phyloP scores from a whole-genome alignment of 352 stramenopile species.

The Phytopythium oedochilum region DNA sequence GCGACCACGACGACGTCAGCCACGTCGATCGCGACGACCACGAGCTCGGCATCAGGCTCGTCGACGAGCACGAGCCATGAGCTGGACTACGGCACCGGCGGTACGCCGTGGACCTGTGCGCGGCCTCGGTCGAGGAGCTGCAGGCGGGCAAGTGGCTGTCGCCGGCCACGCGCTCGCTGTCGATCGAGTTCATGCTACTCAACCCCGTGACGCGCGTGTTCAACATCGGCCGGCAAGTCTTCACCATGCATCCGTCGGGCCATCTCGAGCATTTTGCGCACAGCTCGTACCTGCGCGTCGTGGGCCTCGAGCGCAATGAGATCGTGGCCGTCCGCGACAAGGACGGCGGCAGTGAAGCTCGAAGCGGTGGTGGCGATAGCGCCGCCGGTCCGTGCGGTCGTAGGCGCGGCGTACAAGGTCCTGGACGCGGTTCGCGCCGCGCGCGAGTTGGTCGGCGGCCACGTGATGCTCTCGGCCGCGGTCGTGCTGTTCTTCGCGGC shows the following conservation, averaged over 20 bases:
- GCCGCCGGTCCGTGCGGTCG: neutral
- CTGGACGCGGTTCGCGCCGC: conserved; percentile 10
- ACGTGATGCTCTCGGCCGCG: conserved; percentile 59
- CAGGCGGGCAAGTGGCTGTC: conserved; percentile 72
- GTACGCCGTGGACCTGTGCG: conserved; percentile 72
- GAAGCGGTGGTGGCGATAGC: neutral
- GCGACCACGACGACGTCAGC: conserved; percentile 3
- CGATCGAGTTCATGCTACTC: conserved; percentile 83
- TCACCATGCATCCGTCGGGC: conserved; percentile 73
- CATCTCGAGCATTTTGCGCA: conserved; percentile 81
- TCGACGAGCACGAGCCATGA: neutral
- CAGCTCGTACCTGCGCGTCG: conserved; percentile 75
- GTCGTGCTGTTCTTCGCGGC: conserved; percentile 72
- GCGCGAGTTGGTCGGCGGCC: conserved; percentile 40
- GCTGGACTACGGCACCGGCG: conserved; percentile 51
- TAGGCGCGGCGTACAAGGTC: neutral
- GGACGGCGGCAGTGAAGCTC: neutral
- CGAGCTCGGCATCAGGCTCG: neutral
- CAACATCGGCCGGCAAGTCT: conserved; percentile 81
- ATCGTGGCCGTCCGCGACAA: conserved; percentile 1
- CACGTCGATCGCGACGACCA: conserved; percentile 1
- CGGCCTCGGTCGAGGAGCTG: conserved; percentile 49
- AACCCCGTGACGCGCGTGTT: conserved; percentile 89
- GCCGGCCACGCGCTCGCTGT: conserved; percentile 70
- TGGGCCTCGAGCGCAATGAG: conserved; percentile 65